phyloP scores from a whole-genome alignment of 2,329 filamentous ascomycete species.

The Fusarium avenaceum region DNA sequence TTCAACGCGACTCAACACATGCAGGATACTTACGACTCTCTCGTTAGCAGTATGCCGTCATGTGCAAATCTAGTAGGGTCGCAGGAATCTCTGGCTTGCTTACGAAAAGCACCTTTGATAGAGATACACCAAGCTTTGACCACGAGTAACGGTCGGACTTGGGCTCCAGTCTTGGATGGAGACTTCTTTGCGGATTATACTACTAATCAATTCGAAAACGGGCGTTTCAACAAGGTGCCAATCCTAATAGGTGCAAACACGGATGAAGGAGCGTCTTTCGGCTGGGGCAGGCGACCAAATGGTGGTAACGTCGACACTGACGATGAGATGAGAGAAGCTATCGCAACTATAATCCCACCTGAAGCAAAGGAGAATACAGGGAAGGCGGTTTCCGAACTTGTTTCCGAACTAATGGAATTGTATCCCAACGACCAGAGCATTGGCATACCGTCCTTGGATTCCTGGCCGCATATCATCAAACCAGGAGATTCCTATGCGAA shows the following conservation, averaged over 20 bases:
- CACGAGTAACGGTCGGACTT: conserved; percentile 9
- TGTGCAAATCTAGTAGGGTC: conserved; percentile 43
- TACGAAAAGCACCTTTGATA: conserved; percentile 48
- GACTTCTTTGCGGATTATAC: conserved; percentile 54
- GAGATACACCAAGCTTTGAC: conserved; percentile 46
- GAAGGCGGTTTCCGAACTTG: conserved; percentile 40
- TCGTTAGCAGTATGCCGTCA: conserved; percentile 49
- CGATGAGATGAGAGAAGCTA: conserved; percentile 45
- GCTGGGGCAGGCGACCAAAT: conserved; percentile 34
- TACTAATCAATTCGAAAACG: conserved; percentile 50
- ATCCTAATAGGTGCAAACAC: conserved; percentile 55
- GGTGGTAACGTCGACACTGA: conserved; percentile 48
- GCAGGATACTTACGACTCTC: conserved; percentile 48
- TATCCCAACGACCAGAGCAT: conserved; percentile 54
- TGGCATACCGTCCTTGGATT: conserved; percentile 53
- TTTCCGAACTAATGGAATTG: conserved; percentile 42
- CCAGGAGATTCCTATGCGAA: conserved; percentile 46
- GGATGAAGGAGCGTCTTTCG: conserved; percentile 51
- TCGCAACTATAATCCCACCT: conserved; percentile 19
- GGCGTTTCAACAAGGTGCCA: conserved; percentile 54
- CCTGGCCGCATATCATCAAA: conserved; percentile 52
- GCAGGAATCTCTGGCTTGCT: conserved; percentile 46
- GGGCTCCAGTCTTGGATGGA: conserved; percentile 52
- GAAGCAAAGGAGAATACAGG: conserved; percentile 38
- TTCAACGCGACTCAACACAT: conserved; percentile 49